phyloP scores from a whole-genome alignment of 2,329 filamentous ascomycete species.

The Didymella keratinophila region DNA sequence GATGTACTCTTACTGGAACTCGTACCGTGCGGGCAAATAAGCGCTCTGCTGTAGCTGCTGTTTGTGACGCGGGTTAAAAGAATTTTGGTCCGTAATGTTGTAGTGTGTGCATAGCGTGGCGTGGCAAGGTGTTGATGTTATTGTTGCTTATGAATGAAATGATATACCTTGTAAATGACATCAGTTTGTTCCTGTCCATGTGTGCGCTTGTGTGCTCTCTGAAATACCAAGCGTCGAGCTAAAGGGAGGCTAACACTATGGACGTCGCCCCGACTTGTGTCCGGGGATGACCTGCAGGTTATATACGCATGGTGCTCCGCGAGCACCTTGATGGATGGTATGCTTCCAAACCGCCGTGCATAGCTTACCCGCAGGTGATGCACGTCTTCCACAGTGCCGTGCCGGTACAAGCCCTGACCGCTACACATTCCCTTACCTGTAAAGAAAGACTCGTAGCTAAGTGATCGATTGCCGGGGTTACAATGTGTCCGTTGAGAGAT shows the following conservation, averaged over 20 bases:
- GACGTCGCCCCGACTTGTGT: not conserved
- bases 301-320: not conserved
- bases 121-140: not conserved
- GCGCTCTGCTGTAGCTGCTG: slow-evolving; percentile 17
- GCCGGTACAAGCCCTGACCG: too few species aligned
- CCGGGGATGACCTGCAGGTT: not conserved
- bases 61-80: not conserved
- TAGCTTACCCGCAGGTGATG: too few species aligned
- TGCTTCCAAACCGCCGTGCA: too few species aligned
- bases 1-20: slow-evolving; percentile 29
- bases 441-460: too few species aligned
- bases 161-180: not conserved
- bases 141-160: not conserved
- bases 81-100: not conserved
- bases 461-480: too few species aligned
- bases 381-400: too few species aligned
- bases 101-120: slow-evolving; percentile 6
- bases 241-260: too few species aligned
- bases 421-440: too few species aligned
- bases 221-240: too few species aligned
- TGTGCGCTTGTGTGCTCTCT: too few species aligned
- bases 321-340: not conserved
- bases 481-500: too few species aligned
- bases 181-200: not conserved
- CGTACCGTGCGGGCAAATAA: slow-evolving; percentile 27